phyloP scores from a whole-genome alignment of 805 yeast genomes.

The Saturnispora besseyi region DNA sequence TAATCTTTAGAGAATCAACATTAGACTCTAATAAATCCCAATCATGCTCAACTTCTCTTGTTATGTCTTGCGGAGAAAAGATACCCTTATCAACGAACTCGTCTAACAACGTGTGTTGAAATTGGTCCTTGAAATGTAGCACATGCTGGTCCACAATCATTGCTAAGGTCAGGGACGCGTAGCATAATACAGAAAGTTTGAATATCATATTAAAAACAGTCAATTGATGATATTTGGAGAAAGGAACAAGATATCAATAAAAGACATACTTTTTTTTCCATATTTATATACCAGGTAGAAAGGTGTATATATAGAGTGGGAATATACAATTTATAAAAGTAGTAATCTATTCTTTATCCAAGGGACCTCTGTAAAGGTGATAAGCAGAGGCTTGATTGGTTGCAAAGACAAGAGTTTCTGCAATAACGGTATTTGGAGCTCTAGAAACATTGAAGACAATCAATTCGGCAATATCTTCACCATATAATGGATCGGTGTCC shows the following conservation, averaged over 20 bases:
- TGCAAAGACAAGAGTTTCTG: conserved; percentile 78
- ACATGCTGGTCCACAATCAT: not conserved
- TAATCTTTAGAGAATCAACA: not conserved
- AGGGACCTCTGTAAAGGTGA: conserved; percentile 40
- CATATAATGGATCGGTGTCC: conserved; percentile 61
- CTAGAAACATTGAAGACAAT: conserved; percentile 61
- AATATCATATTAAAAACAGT: not conserved
- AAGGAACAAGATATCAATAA: not conserved
- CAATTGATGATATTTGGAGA: not conserved
- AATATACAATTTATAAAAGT: not conserved
- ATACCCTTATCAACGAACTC: conserved; percentile 9
- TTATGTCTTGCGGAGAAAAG: not conserved
- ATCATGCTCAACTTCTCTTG: conserved; percentile 4
- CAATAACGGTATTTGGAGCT: conserved; percentile 62
- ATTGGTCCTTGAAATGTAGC: not conserved
- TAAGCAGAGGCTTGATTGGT: conserved; percentile 75
- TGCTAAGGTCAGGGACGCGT: no score
- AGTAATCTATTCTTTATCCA: conserved; percentile 5
- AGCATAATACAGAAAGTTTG: not conserved
- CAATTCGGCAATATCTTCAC: conserved; percentile 68
- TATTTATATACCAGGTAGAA: not conserved
- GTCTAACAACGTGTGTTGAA: conserved; percentile 8
- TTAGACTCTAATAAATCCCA: conserved; percentile 11
- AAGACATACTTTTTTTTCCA: not conserved
- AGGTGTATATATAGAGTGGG: not conserved